A percentile compares a stretch with the other conserved stretches of the same genome.
These are phyloP conservation scores for Colletotrichum paranaense DNA, from an alignment of 2,329 filamentous ascomycete genomes.

Conservation along the genomic window DNA sequence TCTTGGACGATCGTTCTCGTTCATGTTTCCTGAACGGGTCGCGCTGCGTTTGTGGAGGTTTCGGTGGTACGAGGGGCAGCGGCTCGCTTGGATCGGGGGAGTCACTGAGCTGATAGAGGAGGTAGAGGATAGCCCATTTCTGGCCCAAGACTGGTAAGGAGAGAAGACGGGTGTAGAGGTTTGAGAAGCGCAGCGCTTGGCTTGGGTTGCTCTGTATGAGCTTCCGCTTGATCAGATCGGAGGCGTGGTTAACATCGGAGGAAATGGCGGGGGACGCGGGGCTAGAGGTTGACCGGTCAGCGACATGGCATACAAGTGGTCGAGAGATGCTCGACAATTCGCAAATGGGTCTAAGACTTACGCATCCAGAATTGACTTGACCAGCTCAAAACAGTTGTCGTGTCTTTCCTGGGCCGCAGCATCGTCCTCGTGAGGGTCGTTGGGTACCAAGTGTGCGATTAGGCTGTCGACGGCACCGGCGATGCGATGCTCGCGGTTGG, in stretches of 20 bases:
- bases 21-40: slow-evolving; percentile 51
- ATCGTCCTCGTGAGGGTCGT: slow-evolving; percentile 73
- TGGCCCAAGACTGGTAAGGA: slow-evolving; percentile 92
- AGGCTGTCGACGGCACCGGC: slow-evolving; percentile 83
- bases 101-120: slow-evolving; percentile 86
- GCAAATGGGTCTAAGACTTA: slow-evolving; percentile 43
- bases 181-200: slow-evolving; percentile 86
- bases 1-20: slow-evolving; percentile 48
- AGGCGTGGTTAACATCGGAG: slow-evolving; percentile 88
- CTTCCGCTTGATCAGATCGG: slow-evolving; percentile 90
- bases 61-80: slow-evolving; percentile 56
- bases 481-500: slow-evolving; percentile 69
- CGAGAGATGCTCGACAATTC: neutral
- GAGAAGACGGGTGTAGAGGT: slow-evolving; percentile 88
- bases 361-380: slow-evolving; percentile 64
- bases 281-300: slow-evolving; percentile 43
- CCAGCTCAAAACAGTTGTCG: slow-evolving; percentile 67
- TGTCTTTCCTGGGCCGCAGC: slow-evolving; percentile 76
- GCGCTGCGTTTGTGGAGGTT: slow-evolving; percentile 41
- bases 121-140: slow-evolving; percentile 96
- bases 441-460: slow-evolving; percentile 78
- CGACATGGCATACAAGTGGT: neutral
- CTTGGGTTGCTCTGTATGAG: slow-evolving; percentile 82
- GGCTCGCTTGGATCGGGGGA: slow-evolving; percentile 67
- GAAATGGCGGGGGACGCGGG: slow-evolving; percentile 66